These are phyloP conservation scores for Blakeslea trispora DNA, from an alignment of 371 early-diverging fungal species.

Conservation along the genomic window DNA sequence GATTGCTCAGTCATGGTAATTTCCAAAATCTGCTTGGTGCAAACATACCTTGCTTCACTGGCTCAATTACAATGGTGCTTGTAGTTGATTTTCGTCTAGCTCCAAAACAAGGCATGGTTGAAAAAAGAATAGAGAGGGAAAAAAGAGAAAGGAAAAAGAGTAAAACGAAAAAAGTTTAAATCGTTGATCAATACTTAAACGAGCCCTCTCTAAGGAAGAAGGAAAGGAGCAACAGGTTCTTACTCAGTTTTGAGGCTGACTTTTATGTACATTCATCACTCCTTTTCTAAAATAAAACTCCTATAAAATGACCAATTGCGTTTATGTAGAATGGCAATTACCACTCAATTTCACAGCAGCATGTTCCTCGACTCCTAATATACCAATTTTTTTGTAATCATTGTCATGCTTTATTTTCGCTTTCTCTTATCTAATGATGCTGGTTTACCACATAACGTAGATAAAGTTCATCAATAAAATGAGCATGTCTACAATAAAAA, in stretches of 20 bases:
- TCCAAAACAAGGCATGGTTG: conserved; percentile 31
- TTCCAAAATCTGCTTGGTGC: too few species aligned
- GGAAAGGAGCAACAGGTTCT: background rate
- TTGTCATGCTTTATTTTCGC: background rate
- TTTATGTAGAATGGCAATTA: background rate
- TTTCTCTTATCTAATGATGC: conserved; percentile 12
- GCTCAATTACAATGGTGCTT: background rate
- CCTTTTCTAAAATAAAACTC: background rate
- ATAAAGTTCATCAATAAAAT: conserved; percentile 67
- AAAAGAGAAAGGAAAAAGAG: conserved; percentile 2
- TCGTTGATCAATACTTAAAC: background rate
- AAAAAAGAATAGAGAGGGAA: background rate
- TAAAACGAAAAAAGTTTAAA: conserved; percentile 2
- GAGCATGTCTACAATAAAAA: conserved; percentile 51
- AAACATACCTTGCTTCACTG: background rate
- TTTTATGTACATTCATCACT: background rate
- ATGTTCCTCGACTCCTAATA: background rate
- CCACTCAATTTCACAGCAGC: background rate
- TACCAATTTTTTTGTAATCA: background rate
- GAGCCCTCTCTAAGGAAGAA: background rate
- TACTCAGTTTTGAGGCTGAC: background rate
- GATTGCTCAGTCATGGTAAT: background rate
- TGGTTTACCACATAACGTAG: conserved; percentile 56
- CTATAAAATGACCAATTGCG: background rate
- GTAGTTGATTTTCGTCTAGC: conserved; percentile 21